Percentiles rank a stretch among this genome's conserved stretches.
phyloP scores from a whole-genome alignment of 306 rosid genomes.

The Urtica urens region DNA sequence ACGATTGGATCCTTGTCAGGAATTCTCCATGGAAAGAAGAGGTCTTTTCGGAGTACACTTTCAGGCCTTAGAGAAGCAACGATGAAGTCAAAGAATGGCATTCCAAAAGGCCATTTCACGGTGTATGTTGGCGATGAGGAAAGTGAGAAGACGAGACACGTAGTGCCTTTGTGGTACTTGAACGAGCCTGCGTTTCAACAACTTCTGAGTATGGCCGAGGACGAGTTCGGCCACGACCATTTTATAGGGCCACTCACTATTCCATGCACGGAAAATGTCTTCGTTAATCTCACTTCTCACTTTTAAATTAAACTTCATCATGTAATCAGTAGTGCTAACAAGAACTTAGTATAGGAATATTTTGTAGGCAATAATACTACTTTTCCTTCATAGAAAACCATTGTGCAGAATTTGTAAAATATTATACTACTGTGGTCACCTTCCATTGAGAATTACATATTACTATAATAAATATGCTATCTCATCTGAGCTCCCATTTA shows the following conservation, averaged over 20 bases:
- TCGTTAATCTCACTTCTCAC: constrained; percentile 5
- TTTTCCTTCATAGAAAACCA: too few relatives aligned
- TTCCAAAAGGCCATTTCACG: constrained; percentile 18
- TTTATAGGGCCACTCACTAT: constrained; percentile 19
- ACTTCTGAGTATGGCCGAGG: constrained; percentile 6
- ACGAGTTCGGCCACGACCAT: constrained; percentile 13
- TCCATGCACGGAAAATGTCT: constrained; percentile 17
- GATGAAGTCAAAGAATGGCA: not conserved
- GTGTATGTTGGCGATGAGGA: constrained; percentile 27
- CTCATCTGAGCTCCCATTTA: too few relatives aligned
- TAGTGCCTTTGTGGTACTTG: constrained; percentile 20
- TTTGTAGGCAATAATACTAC: too few relatives aligned
- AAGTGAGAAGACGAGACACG: constrained; percentile 7
- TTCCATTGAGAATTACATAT: too few relatives aligned
- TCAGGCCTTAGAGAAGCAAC: constrained; percentile 2
- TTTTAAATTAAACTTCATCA: too few relatives aligned
- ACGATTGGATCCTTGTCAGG: not conserved
- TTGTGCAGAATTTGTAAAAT: too few relatives aligned
- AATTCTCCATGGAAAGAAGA: not conserved
- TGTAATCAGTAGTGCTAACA: too few relatives aligned
- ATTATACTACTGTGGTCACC: too few relatives aligned
- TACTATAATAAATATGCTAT: too few relatives aligned
- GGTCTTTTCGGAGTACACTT: not conserved
- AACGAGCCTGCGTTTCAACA: constrained; percentile 22
- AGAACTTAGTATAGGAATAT: too few relatives aligned